Conservation (phyloP, 179 eudicot genomes). For the Spergularia azorica region DNA sequence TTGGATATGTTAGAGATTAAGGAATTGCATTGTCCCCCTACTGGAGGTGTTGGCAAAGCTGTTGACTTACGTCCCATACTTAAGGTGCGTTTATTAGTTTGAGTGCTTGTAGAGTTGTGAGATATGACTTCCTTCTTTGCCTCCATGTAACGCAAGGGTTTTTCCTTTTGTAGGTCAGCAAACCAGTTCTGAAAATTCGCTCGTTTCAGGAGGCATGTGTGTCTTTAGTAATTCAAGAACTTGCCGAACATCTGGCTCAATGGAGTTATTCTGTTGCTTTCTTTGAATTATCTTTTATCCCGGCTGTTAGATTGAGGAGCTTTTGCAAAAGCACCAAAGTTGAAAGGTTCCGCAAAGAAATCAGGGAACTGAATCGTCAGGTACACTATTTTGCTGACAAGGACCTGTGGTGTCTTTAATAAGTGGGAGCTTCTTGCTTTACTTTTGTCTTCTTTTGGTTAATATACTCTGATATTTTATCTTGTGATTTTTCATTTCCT, state of each 20-base stretch:
- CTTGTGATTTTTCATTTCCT: background rate
- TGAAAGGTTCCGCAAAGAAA: constrained; percentile 84
- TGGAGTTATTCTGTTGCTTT: constrained; percentile 96
- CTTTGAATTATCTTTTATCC: constrained; percentile 85
- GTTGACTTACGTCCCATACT: constrained; percentile 64
- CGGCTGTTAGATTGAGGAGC: constrained; percentile 68
- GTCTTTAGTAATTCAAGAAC: constrained; percentile 78
- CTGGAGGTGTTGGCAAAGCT: constrained; percentile 94
- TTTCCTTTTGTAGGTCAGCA: constrained; percentile 64
- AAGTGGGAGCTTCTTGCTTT: background rate
- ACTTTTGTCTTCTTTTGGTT: background rate
- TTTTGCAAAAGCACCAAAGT: constrained; percentile 87
- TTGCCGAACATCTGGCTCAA: constrained; percentile 87
- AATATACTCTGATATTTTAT: constrained; percentile 13
- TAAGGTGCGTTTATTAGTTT: constrained; percentile 48
- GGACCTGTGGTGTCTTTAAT: background rate
- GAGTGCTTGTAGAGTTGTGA: background rate
- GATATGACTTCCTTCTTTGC: constrained; percentile 5
- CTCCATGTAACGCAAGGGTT: constrained; percentile 1
- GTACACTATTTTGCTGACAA: constrained; percentile 31
- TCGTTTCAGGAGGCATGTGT: constrained; percentile 93
- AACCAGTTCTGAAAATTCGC: constrained; percentile 68
- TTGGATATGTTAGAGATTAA: constrained; percentile 95
- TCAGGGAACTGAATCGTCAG: constrained; percentile 79
- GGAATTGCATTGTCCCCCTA: constrained; percentile 79